These are phyloP conservation scores for Colletotrichum sidae DNA, from an alignment of 2,329 filamentous ascomycete genomes.

Conservation along the genomic window DNA sequence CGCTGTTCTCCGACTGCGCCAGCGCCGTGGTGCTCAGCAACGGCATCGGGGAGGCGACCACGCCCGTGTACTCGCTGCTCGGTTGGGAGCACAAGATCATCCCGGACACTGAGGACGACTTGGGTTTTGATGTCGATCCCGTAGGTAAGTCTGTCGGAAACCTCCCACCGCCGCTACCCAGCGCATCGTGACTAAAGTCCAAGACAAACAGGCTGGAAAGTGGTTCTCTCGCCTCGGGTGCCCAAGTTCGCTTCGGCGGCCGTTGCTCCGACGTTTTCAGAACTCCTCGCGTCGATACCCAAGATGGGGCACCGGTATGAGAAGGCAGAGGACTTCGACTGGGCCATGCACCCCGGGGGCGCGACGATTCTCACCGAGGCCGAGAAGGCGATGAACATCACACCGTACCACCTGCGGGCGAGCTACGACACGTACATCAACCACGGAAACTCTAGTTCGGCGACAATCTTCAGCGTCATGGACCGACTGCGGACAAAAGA, in stretches of 20 bases:
- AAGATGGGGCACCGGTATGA: conserved; percentile 57
- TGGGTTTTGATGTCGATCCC: conserved; percentile 75
- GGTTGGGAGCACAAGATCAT: conserved; percentile 75
- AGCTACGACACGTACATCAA: conserved; percentile 76
- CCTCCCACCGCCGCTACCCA: background rate
- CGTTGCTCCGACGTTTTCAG: conserved; percentile 65
- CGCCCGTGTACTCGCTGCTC: conserved; percentile 68
- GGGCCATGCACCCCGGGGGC: conserved; percentile 79
- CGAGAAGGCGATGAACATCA: conserved; percentile 67
- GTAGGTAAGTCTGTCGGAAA: conserved; percentile 56
- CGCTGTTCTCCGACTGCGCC: conserved; percentile 78
- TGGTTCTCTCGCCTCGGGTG: conserved; percentile 71
- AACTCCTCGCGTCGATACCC: conserved; percentile 62
- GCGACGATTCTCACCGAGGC: conserved; percentile 74
- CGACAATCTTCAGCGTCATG: conserved; percentile 76
- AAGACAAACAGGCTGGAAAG: conserved; percentile 69
- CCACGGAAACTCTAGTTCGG: conserved; percentile 76
- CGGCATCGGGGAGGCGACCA: conserved; percentile 60
- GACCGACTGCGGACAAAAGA: conserved; percentile 69
- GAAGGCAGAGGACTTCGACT: conserved; percentile 72
- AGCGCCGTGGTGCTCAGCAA: conserved; percentile 75
- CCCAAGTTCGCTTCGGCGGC: conserved; percentile 65
- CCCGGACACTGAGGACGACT: conserved; percentile 69
- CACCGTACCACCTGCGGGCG: conserved; percentile 74
- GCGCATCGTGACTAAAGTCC: conserved; percentile 34